phyloP scores from a whole-genome alignment of 2,329 filamentous ascomycete genomes.

The Colletotrichum sp. region DNA sequence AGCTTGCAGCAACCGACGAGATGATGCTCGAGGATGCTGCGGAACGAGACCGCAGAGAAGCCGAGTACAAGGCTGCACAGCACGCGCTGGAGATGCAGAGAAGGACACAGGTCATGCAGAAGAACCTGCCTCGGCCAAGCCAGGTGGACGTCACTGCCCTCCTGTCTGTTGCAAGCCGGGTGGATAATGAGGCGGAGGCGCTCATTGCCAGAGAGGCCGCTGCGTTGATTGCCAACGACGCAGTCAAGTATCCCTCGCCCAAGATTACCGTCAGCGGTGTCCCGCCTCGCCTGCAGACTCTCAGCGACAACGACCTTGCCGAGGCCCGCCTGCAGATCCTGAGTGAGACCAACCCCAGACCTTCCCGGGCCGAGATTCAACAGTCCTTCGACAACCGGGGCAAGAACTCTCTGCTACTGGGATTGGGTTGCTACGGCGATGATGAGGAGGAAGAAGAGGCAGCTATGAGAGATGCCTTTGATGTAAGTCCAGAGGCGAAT shows the following conservation, averaged over 20 bases:
- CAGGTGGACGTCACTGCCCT: constrained; percentile 74
- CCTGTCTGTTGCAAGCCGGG: constrained; percentile 60
- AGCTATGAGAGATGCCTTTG: constrained; percentile 74
- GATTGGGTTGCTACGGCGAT: constrained; percentile 80
- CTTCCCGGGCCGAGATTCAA: constrained; percentile 56
- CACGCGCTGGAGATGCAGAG: constrained; percentile 82
- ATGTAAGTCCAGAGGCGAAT: constrained; percentile 54
- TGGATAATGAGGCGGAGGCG: constrained; percentile 68
- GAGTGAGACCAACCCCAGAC: constrained; percentile 65
- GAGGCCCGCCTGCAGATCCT: constrained; percentile 80
- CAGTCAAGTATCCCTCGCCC: constrained; percentile 73
- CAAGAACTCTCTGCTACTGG: constrained; percentile 69
- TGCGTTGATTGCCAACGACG: constrained; percentile 82
- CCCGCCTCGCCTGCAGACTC: constrained; percentile 61
- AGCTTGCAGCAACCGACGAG: constrained; percentile 51
- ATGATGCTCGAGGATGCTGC: constrained; percentile 66
- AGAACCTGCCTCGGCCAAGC: constrained; percentile 77
- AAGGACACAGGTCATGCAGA: constrained; percentile 91
- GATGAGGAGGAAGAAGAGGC: constrained; percentile 71
- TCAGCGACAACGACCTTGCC: constrained; percentile 75
- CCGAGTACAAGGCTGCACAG: constrained; percentile 72
- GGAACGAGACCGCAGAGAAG: constrained; percentile 80
- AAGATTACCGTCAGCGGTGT: constrained; percentile 69
- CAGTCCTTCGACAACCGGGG: constrained; percentile 58
- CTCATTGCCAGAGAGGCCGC: constrained; percentile 81